Evolutionary conservation across 2,329 filamentous ascomycete genomes (phyloP).

Genomic region (Diaporthe destruens): DNA sequence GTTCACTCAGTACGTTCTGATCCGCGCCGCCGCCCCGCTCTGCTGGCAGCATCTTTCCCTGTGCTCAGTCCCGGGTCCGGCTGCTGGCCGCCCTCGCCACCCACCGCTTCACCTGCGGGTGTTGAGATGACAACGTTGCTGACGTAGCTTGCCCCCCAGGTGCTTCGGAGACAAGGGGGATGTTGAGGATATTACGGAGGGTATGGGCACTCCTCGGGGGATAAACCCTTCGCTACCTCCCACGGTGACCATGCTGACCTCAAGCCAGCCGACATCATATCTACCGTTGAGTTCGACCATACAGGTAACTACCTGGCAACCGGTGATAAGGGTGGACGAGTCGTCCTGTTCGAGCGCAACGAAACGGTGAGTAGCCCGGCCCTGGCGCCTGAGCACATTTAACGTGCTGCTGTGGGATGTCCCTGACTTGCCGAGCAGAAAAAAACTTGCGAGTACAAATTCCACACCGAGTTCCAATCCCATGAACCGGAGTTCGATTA

Average conservation of each 20-base stretch:
- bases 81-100: not conserved
- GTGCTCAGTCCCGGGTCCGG: not conserved
- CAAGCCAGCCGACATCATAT: conserved; percentile 84
- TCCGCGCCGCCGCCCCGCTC: conserved; percentile 15
- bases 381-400: conserved; percentile 4
- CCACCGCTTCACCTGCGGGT: not conserved
- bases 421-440: conserved; percentile 72
- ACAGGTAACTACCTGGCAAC: conserved; percentile 91
- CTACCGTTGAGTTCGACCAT: conserved; percentile 90
- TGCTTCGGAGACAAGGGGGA: conserved; percentile 99
- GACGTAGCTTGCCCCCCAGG: conserved; percentile 63
- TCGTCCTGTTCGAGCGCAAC: conserved; percentile 91
- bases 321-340: conserved; percentile 88
- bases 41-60: conserved; percentile 11
- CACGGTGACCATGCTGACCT: conserved; percentile 45
- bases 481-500: conserved; percentile 99
- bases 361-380: conserved; percentile 80
- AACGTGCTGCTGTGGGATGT: conserved; percentile 10
- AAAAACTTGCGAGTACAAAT: conserved; percentile 99
- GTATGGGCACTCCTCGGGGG: conserved; percentile 35
- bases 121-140: conserved; percentile 41
- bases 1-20: conserved; percentile 90
- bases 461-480: conserved; percentile 99
- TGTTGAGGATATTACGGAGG: conserved; percentile 97
- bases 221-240: conserved; percentile 1